Conservation (phyloP, 83 land plant genomes). For the Diphasiastrum complanatum region DNA sequence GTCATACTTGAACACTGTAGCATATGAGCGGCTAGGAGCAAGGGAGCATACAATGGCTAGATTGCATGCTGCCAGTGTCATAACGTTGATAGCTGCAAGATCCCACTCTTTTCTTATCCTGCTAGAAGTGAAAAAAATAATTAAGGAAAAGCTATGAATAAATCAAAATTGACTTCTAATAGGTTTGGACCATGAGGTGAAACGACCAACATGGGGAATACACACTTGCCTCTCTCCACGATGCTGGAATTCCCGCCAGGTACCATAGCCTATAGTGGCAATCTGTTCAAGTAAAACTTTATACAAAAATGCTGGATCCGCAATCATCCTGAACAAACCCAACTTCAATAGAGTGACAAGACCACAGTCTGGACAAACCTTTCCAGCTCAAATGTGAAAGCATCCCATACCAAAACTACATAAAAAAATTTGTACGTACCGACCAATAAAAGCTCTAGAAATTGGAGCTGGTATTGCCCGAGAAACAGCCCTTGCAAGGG, state of each 20-base stretch:
- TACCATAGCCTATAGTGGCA: conserved; percentile 59
- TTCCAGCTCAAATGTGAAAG: not conserved
- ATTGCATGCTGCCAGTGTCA: conserved; percentile 76
- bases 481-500: conserved; percentile 52
- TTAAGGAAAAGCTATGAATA: not conserved
- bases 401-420: not conserved
- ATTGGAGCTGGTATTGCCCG: conserved; percentile 58
- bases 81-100: conserved; percentile 72
- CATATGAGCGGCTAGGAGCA: conserved; percentile 95
- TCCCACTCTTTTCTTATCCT: conserved; percentile 95
- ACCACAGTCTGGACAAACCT: not conserved
- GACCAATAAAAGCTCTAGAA: conserved; percentile 85
- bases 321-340: conserved; percentile 96
- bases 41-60: conserved; percentile 83
- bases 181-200: not conserved
- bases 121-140: not conserved
- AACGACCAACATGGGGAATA: not conserved
- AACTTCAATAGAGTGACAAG: not conserved
- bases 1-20: conserved; percentile 69
- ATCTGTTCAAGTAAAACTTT: conserved; percentile 59
- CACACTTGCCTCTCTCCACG: conserved; percentile 70
- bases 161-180: not conserved
- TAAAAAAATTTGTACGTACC: conserved; percentile 35
- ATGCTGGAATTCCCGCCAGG: conserved; percentile 81
- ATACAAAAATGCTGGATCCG: conserved; percentile 82